phyloP scores from a whole-genome alignment of 2,329 filamentous ascomycete genomes.

The Monosporascus sp. region DNA sequence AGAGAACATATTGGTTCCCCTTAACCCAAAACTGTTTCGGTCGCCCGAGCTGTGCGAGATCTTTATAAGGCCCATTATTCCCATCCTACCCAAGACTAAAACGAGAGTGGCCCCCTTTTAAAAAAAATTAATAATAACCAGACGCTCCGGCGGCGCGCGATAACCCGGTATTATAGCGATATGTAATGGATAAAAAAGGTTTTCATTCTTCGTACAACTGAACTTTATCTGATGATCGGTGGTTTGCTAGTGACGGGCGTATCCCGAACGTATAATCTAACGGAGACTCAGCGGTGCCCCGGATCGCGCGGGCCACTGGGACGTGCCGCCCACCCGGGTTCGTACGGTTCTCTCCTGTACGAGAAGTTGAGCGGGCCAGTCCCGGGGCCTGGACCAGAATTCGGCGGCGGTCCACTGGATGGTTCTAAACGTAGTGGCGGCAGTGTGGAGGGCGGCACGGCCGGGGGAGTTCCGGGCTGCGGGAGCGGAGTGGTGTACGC shows the following conservation, averaged over 20 bases:
- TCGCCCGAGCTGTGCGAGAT: constrained; percentile 23
- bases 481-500: constrained; percentile 28
- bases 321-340: constrained; percentile 33
- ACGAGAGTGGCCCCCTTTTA: constrained; percentile 1
- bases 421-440: constrained; percentile 46
- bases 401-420: constrained; percentile 16
- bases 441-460: constrained; percentile 33
- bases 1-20: constrained; percentile 3
- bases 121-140: constrained; percentile 1
- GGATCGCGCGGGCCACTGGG: constrained; percentile 15
- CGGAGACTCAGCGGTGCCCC: constrained; percentile 11
- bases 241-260: constrained; percentile 8
- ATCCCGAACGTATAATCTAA: constrained; percentile 10
- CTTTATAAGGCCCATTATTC: constrained; percentile 10
- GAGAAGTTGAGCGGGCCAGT: constrained; percentile 20
- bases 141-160: constrained; percentile 6
- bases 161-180: constrained; percentile 2
- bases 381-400: constrained; percentile 14
- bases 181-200: neutral
- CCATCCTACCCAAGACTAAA: constrained; percentile 7
- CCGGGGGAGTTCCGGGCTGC: constrained; percentile 25
- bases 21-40: constrained; percentile 16
- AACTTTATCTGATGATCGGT: neutral
- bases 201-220: neutral
- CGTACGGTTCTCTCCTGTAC: constrained; percentile 28